These are phyloP conservation scores for Wickerhamiella parazyma DNA, from an alignment of 805 yeast species.

Conservation along the genomic window DNA sequence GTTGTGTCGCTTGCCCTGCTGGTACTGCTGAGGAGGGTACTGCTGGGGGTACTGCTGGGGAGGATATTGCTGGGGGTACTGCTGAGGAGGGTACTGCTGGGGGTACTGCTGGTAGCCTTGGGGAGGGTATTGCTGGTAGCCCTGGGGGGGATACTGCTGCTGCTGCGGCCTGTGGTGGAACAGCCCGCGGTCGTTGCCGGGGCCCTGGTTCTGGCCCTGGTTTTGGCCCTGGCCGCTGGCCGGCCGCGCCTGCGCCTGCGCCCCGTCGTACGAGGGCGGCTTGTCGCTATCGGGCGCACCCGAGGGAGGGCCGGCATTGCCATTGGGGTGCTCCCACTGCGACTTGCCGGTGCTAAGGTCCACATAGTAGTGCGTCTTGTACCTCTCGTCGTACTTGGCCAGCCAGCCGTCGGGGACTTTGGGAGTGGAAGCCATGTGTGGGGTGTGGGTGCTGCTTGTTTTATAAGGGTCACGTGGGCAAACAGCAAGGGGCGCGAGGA, in stretches of 20 bases:
- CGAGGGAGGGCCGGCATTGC: slow-evolving; percentile 7
- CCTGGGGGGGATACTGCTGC: slow-evolving; percentile 11
- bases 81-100: slow-evolving; percentile 20
- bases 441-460: slow-evolving; percentile 10
- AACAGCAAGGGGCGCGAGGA: too few species aligned
- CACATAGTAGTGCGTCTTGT: slow-evolving; percentile 72
- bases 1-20: slow-evolving; percentile 21
- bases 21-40: slow-evolving; percentile 20
- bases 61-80: slow-evolving; percentile 26
- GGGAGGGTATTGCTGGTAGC: slow-evolving; percentile 7
- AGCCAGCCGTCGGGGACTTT: slow-evolving; percentile 26
- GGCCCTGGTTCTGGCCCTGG: neutral
- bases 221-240: neutral
- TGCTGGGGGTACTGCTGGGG: slow-evolving; percentile 14
- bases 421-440: slow-evolving; percentile 11
- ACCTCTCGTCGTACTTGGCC: slow-evolving; percentile 27
- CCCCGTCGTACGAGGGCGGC: slow-evolving; percentile 12
- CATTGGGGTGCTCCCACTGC: slow-evolving; percentile 77
- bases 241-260: neutral
- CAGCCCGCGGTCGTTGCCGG: slow-evolving; percentile 1
- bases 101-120: slow-evolving; percentile 18
- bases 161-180: slow-evolving; percentile 5
- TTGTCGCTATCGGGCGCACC: slow-evolving; percentile 6
- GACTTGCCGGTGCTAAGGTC: slow-evolving; percentile 55
- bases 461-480: too few species aligned